Evolutionary conservation across 2,329 filamentous ascomycete genomes (phyloP).

Genomic region (Fusarium continuum): DNA sequence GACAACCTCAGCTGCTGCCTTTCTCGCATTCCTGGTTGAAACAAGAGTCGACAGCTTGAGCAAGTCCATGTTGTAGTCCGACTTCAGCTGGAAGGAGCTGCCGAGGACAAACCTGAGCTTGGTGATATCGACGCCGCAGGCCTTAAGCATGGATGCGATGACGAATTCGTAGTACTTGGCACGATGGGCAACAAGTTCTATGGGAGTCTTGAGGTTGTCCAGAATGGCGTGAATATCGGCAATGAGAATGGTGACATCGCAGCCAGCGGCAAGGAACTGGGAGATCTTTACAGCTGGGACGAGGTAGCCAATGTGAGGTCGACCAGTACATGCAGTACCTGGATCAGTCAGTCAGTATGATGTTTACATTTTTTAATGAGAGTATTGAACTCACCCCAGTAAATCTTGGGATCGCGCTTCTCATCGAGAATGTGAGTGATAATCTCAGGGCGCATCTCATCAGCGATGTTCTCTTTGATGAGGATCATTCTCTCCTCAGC

Average conservation of each 20-base stretch:
- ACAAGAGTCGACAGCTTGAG: slow-evolving; percentile 78
- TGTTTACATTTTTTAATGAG: not conserved
- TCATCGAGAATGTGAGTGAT: slow-evolving; percentile 77
- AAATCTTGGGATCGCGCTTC: slow-evolving; percentile 78
- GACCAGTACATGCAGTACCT: slow-evolving; percentile 85
- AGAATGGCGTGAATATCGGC: slow-evolving; percentile 81
- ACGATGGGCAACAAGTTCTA: slow-evolving; percentile 85
- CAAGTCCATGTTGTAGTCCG: slow-evolving; percentile 87
- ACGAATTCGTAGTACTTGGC: slow-evolving; percentile 83
- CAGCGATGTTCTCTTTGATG: slow-evolving; percentile 82
- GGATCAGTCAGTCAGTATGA: not conserved
- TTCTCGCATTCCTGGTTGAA: slow-evolving; percentile 85
- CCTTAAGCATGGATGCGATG: slow-evolving; percentile 78
- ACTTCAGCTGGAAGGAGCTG: slow-evolving; percentile 78
- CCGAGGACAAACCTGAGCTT: slow-evolving; percentile 86
- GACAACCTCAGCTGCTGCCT: slow-evolving; percentile 91
- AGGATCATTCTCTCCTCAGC: slow-evolving; percentile 71
- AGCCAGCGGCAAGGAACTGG: slow-evolving; percentile 84
- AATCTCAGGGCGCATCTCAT: slow-evolving; percentile 85
- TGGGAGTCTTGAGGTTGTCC: slow-evolving; percentile 84
- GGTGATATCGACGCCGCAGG: slow-evolving; percentile 81
- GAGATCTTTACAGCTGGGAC: slow-evolving; percentile 90
- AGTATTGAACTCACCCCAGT: slow-evolving; percentile 71
- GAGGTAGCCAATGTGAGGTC: slow-evolving; percentile 90
- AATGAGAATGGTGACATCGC: slow-evolving; percentile 81